phyloP scores from a whole-genome alignment of 441 rosid genomes.

The Adansonia grandidieri region DNA sequence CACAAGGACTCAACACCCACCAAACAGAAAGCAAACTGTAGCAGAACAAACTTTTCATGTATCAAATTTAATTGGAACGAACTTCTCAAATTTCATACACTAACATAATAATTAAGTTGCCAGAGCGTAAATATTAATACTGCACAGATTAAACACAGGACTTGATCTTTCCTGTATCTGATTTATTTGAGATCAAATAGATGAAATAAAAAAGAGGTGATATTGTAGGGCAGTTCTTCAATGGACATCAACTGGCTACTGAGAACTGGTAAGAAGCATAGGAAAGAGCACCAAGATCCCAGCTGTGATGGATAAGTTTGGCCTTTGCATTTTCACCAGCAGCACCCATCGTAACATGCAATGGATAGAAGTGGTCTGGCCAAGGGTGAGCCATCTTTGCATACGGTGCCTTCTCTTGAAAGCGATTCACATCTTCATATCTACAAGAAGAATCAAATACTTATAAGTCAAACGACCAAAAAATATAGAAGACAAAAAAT shows the following conservation, averaged over 20 bases:
- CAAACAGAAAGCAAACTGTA: neutral
- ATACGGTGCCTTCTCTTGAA: conserved; percentile 63
- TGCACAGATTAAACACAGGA: neutral
- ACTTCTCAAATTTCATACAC: neutral
- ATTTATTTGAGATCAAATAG: neutral
- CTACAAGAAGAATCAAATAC: conserved; percentile 35
- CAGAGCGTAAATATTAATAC: neutral
- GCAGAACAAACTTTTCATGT: neutral
- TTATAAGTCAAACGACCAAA: neutral
- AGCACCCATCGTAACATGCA: conserved; percentile 94
- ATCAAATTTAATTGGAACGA: neutral
- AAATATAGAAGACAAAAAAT: neutral
- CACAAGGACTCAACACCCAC: neutral
- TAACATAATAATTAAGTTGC: neutral
- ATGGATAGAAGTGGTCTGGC: conserved; percentile 90
- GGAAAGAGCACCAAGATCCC: conserved; percentile 72
- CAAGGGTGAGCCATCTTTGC: conserved; percentile 84
- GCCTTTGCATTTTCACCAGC: conserved; percentile 77
- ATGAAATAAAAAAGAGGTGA: neutral
- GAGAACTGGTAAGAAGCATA: conserved; percentile 84
- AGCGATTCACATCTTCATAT: conserved; percentile 77
- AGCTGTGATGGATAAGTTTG: conserved; percentile 78
- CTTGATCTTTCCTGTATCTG: neutral
- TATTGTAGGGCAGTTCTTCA: neutral
- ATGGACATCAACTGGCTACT: conserved; percentile 32